phyloP scores from a whole-genome alignment of 805 yeast genomes.

The Cyberlindnera nakhonratchasimensis region DNA sequence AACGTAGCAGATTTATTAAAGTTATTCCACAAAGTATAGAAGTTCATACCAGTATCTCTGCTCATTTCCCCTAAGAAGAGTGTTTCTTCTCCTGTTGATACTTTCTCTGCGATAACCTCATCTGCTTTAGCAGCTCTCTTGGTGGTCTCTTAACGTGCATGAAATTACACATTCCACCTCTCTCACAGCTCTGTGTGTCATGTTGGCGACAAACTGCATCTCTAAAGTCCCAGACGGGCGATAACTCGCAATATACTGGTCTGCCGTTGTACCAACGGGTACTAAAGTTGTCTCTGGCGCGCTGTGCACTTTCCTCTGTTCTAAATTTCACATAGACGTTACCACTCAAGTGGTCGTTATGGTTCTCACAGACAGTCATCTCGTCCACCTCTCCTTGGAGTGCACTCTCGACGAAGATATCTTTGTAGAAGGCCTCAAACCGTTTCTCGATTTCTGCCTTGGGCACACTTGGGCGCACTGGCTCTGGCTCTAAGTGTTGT shows the following conservation, averaged over 20 bases:
- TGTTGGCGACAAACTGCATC: constrained; percentile 78
- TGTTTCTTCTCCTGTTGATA: constrained; percentile 12
- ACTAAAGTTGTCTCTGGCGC: constrained; percentile 60
- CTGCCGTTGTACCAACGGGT: constrained; percentile 76
- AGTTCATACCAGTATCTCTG: background rate
- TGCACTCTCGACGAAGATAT: constrained; percentile 62
- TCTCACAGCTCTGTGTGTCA: constrained; percentile 58
- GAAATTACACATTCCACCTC: constrained; percentile 84
- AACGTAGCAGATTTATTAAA: no score
- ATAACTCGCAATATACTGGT: constrained; percentile 76
- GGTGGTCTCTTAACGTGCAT: constrained; percentile 71
- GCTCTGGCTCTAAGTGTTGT: constrained; percentile 40
- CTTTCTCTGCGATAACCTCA: constrained; percentile 41
- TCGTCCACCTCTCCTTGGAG: constrained; percentile 50
- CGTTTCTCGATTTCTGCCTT: constrained; percentile 39
- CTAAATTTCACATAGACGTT: constrained; percentile 73
- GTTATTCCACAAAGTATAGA: no score
- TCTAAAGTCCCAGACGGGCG: constrained; percentile 66
- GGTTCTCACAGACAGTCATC: constrained; percentile 77
- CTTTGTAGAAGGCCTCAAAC: constrained; percentile 66
- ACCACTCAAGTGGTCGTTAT: constrained; percentile 78
- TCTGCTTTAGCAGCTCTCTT: constrained; percentile 36
- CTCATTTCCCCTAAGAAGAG: background rate
- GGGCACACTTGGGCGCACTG: constrained; percentile 19
- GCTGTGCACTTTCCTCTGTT: constrained; percentile 52